Evolutionary conservation across 2,329 filamentous ascomycete species (phyloP).

Genomic region (Aspergillus pseudoterreus): DNA sequence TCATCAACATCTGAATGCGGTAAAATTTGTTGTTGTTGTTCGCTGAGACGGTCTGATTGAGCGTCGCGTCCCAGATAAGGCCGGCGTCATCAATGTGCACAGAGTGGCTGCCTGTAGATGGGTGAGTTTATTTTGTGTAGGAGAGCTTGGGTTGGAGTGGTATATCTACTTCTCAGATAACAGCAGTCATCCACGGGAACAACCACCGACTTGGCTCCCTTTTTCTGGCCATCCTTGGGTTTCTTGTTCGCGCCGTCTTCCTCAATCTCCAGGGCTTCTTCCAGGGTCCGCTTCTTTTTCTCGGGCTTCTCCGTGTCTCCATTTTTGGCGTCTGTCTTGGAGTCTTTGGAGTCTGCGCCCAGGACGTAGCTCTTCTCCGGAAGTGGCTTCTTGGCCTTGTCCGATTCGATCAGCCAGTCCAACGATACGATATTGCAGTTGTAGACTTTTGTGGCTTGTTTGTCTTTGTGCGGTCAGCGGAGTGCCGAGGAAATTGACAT

Average conservation of each 20-base stretch:
- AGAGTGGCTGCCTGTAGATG: slow-evolving; percentile 3
- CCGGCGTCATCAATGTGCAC: slow-evolving; percentile 66
- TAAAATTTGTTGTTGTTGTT: slow-evolving; percentile 84
- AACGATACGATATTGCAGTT: slow-evolving; percentile 55
- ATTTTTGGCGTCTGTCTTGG: slow-evolving; percentile 6
- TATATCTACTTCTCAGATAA: slow-evolving; percentile 1
- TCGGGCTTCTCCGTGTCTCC: slow-evolving; percentile 25
- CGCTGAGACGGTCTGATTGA: slow-evolving; percentile 72
- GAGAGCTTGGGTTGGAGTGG: not conserved
- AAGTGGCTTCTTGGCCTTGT: slow-evolving; percentile 40
- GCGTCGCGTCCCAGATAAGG: slow-evolving; percentile 71
- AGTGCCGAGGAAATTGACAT: slow-evolving; percentile 48
- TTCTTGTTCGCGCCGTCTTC: slow-evolving; percentile 18
- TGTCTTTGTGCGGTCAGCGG: slow-evolving; percentile 50
- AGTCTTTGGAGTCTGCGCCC: slow-evolving; percentile 10
- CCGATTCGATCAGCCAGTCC: slow-evolving; percentile 61
- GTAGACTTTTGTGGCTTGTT: slow-evolving; percentile 46
- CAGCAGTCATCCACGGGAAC: slow-evolving; percentile 47
- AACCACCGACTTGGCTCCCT: slow-evolving; percentile 39
- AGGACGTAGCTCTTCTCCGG: slow-evolving; percentile 39
- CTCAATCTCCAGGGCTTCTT: slow-evolving; percentile 18
- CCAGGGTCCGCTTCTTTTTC: slow-evolving; percentile 28
- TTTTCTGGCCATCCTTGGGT: slow-evolving; percentile 44
- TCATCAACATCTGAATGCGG: slow-evolving; percentile 60
- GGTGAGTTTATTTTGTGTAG: not conserved